phyloP scores from a whole-genome alignment of 2,329 filamentous ascomycete species.

The Colletotrichum agaves region DNA sequence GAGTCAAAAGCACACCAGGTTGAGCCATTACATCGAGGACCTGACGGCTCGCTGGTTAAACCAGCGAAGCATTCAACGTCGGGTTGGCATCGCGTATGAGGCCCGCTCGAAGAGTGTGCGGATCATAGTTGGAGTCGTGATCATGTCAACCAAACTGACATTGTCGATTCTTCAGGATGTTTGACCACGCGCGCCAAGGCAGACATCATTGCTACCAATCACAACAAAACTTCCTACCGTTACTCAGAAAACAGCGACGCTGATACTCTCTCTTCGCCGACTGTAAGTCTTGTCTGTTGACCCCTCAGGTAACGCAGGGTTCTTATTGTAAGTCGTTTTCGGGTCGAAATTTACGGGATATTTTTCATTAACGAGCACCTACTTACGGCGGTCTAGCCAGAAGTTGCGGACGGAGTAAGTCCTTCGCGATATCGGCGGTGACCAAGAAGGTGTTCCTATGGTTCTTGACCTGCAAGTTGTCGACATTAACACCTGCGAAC shows the following conservation, averaged over 20 bases:
- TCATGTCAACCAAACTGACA: too few species aligned
- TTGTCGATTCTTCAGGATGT: neutral
- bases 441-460: slow-evolving; percentile 53
- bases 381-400: neutral
- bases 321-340: neutral
- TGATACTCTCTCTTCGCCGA: neutral
- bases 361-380: neutral
- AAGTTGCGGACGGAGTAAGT: slow-evolving; percentile 57
- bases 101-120: neutral
- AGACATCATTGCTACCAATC: neutral
- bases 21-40: neutral
- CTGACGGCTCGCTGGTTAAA: neutral
- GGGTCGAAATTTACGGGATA: too few species aligned
- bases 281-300: neutral
- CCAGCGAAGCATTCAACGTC: neutral
- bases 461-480: slow-evolving; percentile 44
- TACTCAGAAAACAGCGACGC: neutral
- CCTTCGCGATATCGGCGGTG: slow-evolving; percentile 55
- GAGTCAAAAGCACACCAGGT: neutral
- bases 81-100: neutral
- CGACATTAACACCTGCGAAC: slow-evolving; percentile 39
- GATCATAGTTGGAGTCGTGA: neutral
- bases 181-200: neutral
- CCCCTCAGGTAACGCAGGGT: neutral
- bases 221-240: neutral